These are phyloP conservation scores for Epichloe bromicola DNA, from an alignment of 2,329 filamentous ascomycete genomes.

Conservation along the genomic window DNA sequence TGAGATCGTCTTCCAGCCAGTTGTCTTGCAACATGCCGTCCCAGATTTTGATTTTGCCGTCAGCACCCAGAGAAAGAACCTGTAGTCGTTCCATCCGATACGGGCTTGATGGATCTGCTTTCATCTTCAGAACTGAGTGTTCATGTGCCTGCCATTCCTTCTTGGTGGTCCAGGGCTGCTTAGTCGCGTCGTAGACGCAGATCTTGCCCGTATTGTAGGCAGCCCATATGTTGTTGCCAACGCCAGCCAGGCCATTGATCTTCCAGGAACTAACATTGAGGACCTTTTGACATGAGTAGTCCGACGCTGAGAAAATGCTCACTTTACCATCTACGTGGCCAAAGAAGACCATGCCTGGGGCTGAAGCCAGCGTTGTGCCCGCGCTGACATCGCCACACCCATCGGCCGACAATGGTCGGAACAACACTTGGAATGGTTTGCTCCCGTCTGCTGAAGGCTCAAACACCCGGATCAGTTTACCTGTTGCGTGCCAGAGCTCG, in stretches of 20 bases:
- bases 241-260: constrained; percentile 74
- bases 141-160: constrained; percentile 95
- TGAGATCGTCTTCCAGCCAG: constrained; percentile 88
- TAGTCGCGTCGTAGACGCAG: constrained; percentile 76
- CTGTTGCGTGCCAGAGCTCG: constrained; percentile 75
- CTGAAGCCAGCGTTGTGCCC: constrained; percentile 60
- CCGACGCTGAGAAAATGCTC: constrained; percentile 71
- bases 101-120: constrained; percentile 67
- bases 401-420: constrained; percentile 55
- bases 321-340: constrained; percentile 91
- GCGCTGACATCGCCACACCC: constrained; percentile 79
- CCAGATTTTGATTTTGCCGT: constrained; percentile 77
- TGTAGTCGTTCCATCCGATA: constrained; percentile 78
- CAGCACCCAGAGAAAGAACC: constrained; percentile 74
- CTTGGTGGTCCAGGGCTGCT: constrained; percentile 74
- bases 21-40: constrained; percentile 89
- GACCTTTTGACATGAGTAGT: constrained; percentile 66
- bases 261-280: constrained; percentile 89
- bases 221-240: constrained; percentile 78
- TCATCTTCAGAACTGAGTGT: constrained; percentile 64
- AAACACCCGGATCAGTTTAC: constrained; percentile 80
- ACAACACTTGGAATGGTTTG: constrained; percentile 60
- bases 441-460: constrained; percentile 56
- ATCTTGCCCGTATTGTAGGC: constrained; percentile 91
- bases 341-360: constrained; percentile 72